Evolutionary conservation across 2,329 filamentous ascomycete species (phyloP).

Genomic region (Fusarium pseudocircinatum): DNA sequence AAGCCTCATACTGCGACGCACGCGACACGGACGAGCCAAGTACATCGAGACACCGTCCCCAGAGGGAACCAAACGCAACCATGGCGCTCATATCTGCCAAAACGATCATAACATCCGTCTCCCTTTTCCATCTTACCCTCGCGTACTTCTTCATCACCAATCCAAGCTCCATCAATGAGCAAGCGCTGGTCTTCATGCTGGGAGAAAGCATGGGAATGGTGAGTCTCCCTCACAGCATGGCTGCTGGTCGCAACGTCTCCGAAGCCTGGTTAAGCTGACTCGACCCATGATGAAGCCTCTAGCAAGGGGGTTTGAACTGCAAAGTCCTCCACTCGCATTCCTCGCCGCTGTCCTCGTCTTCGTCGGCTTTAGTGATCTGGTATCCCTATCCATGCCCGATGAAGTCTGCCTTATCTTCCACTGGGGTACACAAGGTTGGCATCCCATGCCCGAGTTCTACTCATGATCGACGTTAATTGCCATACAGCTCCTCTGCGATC

Average conservation of each 20-base stretch:
- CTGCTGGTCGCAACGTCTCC: not conserved
- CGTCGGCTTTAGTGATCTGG: constrained; percentile 70
- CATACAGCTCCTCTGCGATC: constrained; percentile 71
- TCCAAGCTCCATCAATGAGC: constrained; percentile 77
- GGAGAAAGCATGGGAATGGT: constrained; percentile 88
- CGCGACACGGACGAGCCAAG: not conserved
- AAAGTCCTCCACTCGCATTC: constrained; percentile 77
- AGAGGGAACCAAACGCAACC: constrained; percentile 34
- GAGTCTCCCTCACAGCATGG: constrained; percentile 43
- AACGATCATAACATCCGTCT: constrained; percentile 82
- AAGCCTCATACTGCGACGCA: not conserved
- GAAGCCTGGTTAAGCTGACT: constrained; percentile 1
- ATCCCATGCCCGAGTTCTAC: constrained; percentile 45
- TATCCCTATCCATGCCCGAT: constrained; percentile 74
- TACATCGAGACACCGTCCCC: not conserved
- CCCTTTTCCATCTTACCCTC: constrained; percentile 84
- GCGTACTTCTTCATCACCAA: constrained; percentile 84
- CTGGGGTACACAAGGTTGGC: constrained; percentile 72
- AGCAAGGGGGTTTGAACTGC: constrained; percentile 72
- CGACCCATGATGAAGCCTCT: constrained; percentile 44
- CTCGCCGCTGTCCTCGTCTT: constrained; percentile 74
- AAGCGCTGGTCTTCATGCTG: constrained; percentile 81
- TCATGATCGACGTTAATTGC: constrained; percentile 33
- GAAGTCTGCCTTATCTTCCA: constrained; percentile 70
- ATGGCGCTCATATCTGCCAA: constrained; percentile 87